Conservation (phyloP, 257 asterid genomes). For the Jaltomata sinuosa region DNA sequence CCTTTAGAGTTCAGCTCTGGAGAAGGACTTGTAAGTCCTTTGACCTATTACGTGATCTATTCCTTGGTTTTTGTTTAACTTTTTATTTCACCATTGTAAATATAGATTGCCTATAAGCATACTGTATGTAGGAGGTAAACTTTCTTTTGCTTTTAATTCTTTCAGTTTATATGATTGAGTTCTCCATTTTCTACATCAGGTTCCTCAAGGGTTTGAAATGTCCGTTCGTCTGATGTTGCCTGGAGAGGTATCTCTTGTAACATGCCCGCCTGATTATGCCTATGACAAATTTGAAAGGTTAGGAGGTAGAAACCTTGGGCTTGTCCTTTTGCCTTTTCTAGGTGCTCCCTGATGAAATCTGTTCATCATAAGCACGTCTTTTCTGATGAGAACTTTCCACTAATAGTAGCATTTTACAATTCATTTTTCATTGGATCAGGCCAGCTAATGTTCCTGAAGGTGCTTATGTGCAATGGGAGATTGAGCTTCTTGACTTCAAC, state of each 20-base stretch:
- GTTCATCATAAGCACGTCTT: background rate
- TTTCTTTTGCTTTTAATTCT: background rate
- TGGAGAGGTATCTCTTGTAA: conserved; percentile 81
- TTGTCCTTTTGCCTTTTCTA: background rate
- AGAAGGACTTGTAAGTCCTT: conserved; percentile 86
- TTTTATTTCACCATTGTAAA: background rate
- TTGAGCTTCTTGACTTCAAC: conserved; percentile 95
- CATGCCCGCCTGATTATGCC: conserved; percentile 97
- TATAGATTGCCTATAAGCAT: background rate
- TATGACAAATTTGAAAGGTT: conserved; percentile 94
- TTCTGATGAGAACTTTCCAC: background rate
- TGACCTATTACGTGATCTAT: conserved; percentile 3
- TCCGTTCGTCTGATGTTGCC: conserved; percentile 92
- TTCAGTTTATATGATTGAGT: background rate
- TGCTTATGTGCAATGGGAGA: conserved; percentile 82
- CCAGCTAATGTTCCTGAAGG: conserved; percentile 84
- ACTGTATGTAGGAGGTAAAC: background rate
- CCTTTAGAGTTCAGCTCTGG: conserved; percentile 97
- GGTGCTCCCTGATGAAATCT: background rate
- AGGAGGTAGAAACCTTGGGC: background rate
- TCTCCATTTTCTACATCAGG: conserved; percentile 33
- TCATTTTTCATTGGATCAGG: conserved; percentile 26
- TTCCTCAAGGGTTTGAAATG: conserved; percentile 99
- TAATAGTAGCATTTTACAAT: background rate
- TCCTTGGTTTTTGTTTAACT: background rate